Conservation (phyloP, 2,329 filamentous ascomycete genomes). For the Calonectria pteridis region DNA sequence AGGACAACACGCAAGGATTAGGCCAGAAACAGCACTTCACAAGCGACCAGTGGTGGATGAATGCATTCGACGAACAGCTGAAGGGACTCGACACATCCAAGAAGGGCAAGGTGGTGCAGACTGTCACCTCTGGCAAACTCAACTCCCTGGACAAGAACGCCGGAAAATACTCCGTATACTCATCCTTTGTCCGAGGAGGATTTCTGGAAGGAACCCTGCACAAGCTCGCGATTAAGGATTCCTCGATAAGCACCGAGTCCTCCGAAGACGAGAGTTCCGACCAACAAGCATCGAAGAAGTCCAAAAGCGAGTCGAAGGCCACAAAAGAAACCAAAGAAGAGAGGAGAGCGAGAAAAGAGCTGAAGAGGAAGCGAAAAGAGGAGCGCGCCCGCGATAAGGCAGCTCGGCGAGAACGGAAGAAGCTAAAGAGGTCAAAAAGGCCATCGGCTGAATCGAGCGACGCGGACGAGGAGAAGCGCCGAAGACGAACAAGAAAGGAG, state of each 20-base stretch:
- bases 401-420: conserved; percentile 41
- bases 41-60: conserved; percentile 95
- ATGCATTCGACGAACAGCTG: conserved; percentile 91
- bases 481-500: conserved; percentile 58
- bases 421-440: conserved; percentile 42
- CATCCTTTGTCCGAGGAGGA: conserved; percentile 87
- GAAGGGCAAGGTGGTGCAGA: conserved; percentile 68
- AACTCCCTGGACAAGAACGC: conserved; percentile 68
- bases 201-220: conserved; percentile 78
- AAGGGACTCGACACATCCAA: conserved; percentile 79
- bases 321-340: conserved; percentile 59
- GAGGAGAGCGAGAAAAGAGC: conserved; percentile 52
- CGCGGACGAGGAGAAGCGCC: conserved; percentile 59
- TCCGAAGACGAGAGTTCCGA: conserved; percentile 46
- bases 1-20: conserved; percentile 83
- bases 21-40: conserved; percentile 79
- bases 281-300: conserved; percentile 47
- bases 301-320: conserved; percentile 26
- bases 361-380: conserved; percentile 47
- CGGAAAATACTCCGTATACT: conserved; percentile 77
- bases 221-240: conserved; percentile 42
- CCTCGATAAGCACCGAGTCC: conserved; percentile 39
- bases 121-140: conserved; percentile 65
- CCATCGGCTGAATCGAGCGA: conserved; percentile 46
- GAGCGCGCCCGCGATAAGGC: conserved; percentile 40